Conservation (phyloP, 2,329 filamentous ascomycete genomes). For the Aciculosporium take region DNA sequence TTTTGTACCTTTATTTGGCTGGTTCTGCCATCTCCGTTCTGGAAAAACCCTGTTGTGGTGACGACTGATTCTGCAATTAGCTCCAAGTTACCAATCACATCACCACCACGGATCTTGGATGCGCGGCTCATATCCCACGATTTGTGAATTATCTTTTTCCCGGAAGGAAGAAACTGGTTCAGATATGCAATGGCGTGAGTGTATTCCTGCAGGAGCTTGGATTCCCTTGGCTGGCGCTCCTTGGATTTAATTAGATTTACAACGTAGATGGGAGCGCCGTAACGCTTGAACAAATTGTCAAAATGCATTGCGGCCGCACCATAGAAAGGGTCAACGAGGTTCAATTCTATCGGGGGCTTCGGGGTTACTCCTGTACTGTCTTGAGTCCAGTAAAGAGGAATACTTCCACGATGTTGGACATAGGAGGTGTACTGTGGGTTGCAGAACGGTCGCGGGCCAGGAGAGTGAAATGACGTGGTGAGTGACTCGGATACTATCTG, state of each 20-base stretch:
- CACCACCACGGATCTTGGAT: constrained; percentile 78
- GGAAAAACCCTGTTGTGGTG: constrained; percentile 80
- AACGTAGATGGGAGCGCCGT: constrained; percentile 82
- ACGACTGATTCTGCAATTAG: constrained; percentile 79
- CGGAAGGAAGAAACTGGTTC: constrained; percentile 77
- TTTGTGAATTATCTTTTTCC: constrained; percentile 81
- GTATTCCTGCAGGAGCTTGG: constrained; percentile 78
- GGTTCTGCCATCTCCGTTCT: constrained; percentile 65
- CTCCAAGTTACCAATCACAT: constrained; percentile 88
- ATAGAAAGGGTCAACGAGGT: constrained; percentile 93
- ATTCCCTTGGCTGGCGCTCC: constrained; percentile 80
- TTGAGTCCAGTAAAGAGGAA: constrained; percentile 94
- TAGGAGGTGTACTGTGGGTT: constrained; percentile 92
- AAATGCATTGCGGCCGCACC: constrained; percentile 87
- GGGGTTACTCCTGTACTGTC: constrained; percentile 90
- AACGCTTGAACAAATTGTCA: constrained; percentile 83
- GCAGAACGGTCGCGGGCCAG: constrained; percentile 70
- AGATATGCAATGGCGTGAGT: constrained; percentile 79
- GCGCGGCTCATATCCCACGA: constrained; percentile 98
- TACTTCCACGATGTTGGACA: constrained; percentile 91
- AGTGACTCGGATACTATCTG: constrained; percentile 92
- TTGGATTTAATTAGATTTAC: constrained; percentile 82
- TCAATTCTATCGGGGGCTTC: constrained; percentile 90
- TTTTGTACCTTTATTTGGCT: constrained; percentile 62
- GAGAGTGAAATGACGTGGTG: constrained; percentile 89